A percentile compares a stretch with the other conserved stretches of the same genome.
Conservation (phyloP, 495 filamentous ascomycete species). For the Penicillium turbatum region DNA sequence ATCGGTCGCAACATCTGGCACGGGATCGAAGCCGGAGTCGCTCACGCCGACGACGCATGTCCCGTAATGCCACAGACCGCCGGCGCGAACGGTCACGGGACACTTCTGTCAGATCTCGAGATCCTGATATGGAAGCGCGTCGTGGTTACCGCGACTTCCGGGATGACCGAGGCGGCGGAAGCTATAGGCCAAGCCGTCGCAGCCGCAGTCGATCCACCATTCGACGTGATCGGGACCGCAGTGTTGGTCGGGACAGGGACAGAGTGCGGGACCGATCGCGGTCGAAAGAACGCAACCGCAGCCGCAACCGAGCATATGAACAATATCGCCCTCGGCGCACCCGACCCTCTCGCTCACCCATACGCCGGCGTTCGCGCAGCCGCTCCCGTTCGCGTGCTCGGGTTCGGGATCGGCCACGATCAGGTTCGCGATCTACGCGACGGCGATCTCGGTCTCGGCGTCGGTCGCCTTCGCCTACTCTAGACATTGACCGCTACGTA, state of each 20-base stretch:
- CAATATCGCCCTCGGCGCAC: conserved; percentile 26
- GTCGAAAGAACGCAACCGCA: conserved; percentile 32
- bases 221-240: conserved; percentile 32
- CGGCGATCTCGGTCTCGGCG: conserved; percentile 28
- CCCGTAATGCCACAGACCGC: conserved; percentile 35
- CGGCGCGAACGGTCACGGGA: conserved; percentile 34
- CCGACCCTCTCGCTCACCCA: conserved; percentile 23
- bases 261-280: conserved; percentile 37
- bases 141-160: conserved; percentile 36
- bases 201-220: conserved; percentile 37
- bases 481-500: conserved; percentile 51
- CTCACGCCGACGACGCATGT: conserved; percentile 27
- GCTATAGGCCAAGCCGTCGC: conserved; percentile 35
- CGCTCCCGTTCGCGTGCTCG: conserved; percentile 17
- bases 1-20: conserved; percentile 21
- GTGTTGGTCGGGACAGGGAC: conserved; percentile 34
- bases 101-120: conserved; percentile 32
- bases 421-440: conserved; percentile 15
- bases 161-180: conserved; percentile 29
- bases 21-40: conserved; percentile 36
- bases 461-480: conserved; percentile 30
- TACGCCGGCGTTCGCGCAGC: conserved; percentile 17
- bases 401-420: conserved; percentile 20
- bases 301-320: conserved; percentile 26
- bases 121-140: conserved; percentile 35